Base-by-base conservation (phyloP, 768 basidiomycete genomes). In the Mycena filopes region DNA sequence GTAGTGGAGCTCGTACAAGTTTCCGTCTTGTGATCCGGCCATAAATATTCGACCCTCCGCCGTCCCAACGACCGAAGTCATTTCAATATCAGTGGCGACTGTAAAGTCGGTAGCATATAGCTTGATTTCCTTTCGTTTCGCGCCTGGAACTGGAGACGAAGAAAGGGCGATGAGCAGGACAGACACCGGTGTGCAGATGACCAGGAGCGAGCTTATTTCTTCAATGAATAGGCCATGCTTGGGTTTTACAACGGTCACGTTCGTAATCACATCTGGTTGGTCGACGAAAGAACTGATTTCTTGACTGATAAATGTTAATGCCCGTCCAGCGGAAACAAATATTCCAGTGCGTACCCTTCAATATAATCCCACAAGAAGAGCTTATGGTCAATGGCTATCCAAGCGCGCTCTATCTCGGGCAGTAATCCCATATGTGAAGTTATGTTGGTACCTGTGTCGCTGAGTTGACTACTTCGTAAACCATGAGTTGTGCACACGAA, bases 311-410 rank as follows among this genome's bases (percentile, higher is more conserved):
- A 61, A 36, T 25, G 4, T 59, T 26, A 60, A 43, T 55, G 25
- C 45, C 23, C 2, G n/a, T 55, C 15, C 56, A 42, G 6, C 28
- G n/a, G 20, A 42, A 48, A 28, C 42, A 36, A 41, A 43, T 42
- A 36, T 31, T 16, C 41, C 31, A 13, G 45, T 29, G 54, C 91
- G 60, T 70, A 97, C 96, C 95, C 94, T 70, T 97, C 93, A 38
- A 89, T 81, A 75, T 98, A 99, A 77, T 99, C 95, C 98, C 98
- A 99, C 25, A 99, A 81, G 72, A 98, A 94, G 36, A 99, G 82
- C 71, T 94, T 94, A 76, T 96, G 90, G 79, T 98, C 95, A 62
- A 97, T 92, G 12, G 94, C 92, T 68, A 98, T 92, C 95, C 96
- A 99, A 0, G 93, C 96, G 48, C 95, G 87, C 70, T 97, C 95